A percentile compares a stretch with the other conserved stretches of the same genome.
Conservation (phyloP, 768 basidiomycete species). For the Termitomyces sp. region DNA sequence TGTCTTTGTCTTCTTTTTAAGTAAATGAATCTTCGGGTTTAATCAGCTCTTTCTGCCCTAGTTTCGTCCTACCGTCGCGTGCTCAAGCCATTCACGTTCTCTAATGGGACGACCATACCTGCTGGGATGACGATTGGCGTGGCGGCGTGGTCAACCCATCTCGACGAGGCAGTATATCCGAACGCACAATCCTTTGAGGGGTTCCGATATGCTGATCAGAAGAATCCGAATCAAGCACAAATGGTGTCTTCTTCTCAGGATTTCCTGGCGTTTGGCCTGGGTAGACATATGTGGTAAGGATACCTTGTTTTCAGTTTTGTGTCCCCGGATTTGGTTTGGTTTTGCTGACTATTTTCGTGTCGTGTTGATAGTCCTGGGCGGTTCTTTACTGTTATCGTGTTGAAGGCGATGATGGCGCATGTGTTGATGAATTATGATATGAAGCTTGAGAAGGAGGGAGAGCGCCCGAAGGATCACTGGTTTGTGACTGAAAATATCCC, state of each 20-base stretch:
- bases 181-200: constrained; percentile 33
- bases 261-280: constrained; percentile 29
- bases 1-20: background rate
- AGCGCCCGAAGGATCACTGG: constrained; percentile 5
- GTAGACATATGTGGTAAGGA: constrained; percentile 19
- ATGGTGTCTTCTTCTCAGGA: constrained; percentile 19
- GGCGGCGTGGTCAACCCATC: constrained; percentile 4
- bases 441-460: constrained; percentile 14
- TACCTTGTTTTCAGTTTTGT: background rate
- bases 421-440: constrained; percentile 33
- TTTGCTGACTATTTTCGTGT: background rate
- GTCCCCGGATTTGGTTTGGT: background rate
- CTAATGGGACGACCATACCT: constrained; percentile 18
- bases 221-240: constrained; percentile 23
- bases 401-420: constrained; percentile 32
- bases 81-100: constrained; percentile 18
- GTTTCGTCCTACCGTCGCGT: constrained; percentile 15
- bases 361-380: constrained; percentile 29
- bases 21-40: background rate
- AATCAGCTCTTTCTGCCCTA: background rate
- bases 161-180: constrained; percentile 3
- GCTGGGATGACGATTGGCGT: constrained; percentile 16
- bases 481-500: constrained; percentile 7
- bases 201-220: constrained; percentile 31
- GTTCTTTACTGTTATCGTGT: constrained; percentile 32